A percentile compares a stretch with the other conserved stretches of the same genome.
Evolutionary conservation across 148 eudicot genomes (phyloP).

Genomic region (Vaccinium corymbosum): DNA sequence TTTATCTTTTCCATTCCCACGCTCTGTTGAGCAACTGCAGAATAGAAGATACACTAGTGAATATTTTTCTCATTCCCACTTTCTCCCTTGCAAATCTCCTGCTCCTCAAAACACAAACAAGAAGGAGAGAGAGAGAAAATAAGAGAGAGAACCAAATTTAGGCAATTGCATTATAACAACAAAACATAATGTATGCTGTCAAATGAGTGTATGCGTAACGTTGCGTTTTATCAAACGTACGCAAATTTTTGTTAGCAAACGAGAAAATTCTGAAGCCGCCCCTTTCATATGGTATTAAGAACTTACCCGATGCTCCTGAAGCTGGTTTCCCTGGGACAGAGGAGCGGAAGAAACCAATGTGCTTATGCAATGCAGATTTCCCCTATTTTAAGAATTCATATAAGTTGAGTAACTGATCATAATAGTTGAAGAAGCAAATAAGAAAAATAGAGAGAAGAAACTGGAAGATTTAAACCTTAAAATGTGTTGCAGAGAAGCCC

Average conservation of each 20-base stretch:
- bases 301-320: conserved; percentile 35
- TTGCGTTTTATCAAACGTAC: too few relatives aligned
- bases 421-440: background rate
- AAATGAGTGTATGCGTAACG: too few relatives aligned
- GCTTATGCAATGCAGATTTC: conserved; percentile 36
- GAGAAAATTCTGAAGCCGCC: background rate
- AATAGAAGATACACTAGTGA: conserved; percentile 10
- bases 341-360: conserved; percentile 42
- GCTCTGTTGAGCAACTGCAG: background rate
- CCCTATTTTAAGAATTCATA: conserved; percentile 24
- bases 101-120: conserved; percentile 1
- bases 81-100: conserved; percentile 42
- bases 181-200: too few relatives aligned
- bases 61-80: conserved; percentile 27
- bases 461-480: conserved; percentile 14
- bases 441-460: background rate
- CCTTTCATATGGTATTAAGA: background rate
- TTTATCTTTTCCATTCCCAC: conserved; percentile 18
- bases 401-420: background rate
- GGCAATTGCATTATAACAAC: background rate
- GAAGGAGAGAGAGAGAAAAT: background rate
- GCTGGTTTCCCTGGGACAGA: conserved; percentile 30
- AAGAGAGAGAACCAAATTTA: background rate
- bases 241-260: too few relatives aligned
- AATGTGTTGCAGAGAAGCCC: conserved; percentile 22